Evolutionary conservation across 176 grass and related monocot genomes (phyloP).

Genomic region (Leersia perrieri): DNA sequence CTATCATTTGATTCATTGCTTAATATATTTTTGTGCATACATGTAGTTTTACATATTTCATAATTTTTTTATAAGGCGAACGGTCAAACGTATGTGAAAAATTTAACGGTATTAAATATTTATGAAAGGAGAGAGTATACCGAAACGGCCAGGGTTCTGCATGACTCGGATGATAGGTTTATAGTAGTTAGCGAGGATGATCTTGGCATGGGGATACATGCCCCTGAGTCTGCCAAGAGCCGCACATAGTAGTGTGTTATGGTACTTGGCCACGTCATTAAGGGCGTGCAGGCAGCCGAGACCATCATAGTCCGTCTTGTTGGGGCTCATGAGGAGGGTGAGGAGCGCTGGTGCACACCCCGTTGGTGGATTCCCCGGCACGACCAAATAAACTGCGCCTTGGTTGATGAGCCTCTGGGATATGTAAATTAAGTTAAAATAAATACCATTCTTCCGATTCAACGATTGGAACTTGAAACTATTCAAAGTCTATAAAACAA

Average conservation of each 20-base stretch:
- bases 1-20: too few species aligned
- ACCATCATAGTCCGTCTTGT: not conserved
- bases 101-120: too few species aligned
- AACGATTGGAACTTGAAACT: too few species aligned
- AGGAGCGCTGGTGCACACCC: constrained; percentile 1
- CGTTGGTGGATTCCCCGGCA: constrained; percentile 30
- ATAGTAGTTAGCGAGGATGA: constrained; percentile 41
- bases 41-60: too few species aligned
- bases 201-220: not conserved
- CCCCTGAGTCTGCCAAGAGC: not conserved
- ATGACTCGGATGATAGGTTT: not conserved
- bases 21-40: too few species aligned
- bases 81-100: too few species aligned
- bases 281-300: constrained; percentile 15
- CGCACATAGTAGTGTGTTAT: constrained; percentile 3
- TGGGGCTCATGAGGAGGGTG: not conserved
- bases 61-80: too few species aligned
- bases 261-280: not conserved
- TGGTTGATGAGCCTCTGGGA: constrained; percentile 5
- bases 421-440: not conserved
- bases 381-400: not conserved
- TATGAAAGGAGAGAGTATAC: not conserved
- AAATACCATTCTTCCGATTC: too few species aligned
- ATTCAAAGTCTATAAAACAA: too few species aligned
- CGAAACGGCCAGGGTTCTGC: not conserved